Conservation (phyloP, 2,329 filamentous ascomycete genomes). For the Dactylella cylindrospora region DNA sequence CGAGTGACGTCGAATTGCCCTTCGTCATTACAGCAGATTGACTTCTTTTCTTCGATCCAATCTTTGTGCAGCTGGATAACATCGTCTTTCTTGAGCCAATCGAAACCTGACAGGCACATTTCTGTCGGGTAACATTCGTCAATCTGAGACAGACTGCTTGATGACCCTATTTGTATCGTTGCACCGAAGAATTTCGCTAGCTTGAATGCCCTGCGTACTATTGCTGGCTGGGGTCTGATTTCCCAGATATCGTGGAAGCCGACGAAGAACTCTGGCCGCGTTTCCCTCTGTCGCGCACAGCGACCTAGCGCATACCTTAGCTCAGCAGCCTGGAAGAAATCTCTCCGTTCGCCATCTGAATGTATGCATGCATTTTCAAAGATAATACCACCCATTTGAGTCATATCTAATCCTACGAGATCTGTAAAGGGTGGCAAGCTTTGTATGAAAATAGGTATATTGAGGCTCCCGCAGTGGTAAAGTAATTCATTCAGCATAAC, state of each 20-base stretch:
- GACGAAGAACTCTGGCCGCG: constrained; percentile 52
- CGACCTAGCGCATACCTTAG: constrained; percentile 51
- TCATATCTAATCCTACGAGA: constrained; percentile 49
- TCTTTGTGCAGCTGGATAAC: constrained; percentile 50
- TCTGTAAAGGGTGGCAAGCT: constrained; percentile 37
- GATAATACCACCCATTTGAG: constrained; percentile 52
- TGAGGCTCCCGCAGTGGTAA: constrained; percentile 25
- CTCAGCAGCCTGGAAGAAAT: constrained; percentile 54
- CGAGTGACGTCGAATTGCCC: constrained; percentile 27
- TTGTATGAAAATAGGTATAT: constrained; percentile 28
- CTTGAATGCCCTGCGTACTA: constrained; percentile 52
- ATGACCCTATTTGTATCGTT: constrained; percentile 46
- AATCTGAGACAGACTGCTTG: constrained; percentile 29
- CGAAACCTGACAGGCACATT: constrained; percentile 50
- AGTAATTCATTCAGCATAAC: constrained; percentile 34
- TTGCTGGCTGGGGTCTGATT: constrained; percentile 50
- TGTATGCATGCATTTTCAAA: constrained; percentile 55
- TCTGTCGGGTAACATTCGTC: constrained; percentile 49
- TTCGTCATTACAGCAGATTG: constrained; percentile 42
- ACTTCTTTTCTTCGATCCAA: constrained; percentile 49
- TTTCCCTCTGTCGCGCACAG: constrained; percentile 50
- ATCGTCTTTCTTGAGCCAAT: constrained; percentile 51
- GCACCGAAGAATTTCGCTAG: constrained; percentile 52
- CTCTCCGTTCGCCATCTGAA: constrained; percentile 53
- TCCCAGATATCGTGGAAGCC: constrained; percentile 53